These are phyloP conservation scores for Daucus carota DNA, from an alignment of 129 eudicot species.

Conservation along the genomic window DH1_v3.0 NC_030384.2:46384001-46384500, in stretches of 20 bases:
- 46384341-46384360: constrained; percentile 37
- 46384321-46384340: constrained; percentile 39
- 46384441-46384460: constrained; percentile 97
- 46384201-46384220: constrained; percentile 62
- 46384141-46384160: constrained; percentile 17
- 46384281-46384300: constrained; percentile 54
- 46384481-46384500: constrained; percentile 69
- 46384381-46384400: constrained; percentile 66
- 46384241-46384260: constrained; percentile 51
- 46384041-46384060: not conserved
- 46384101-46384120: constrained; percentile 37
- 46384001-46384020: not conserved
- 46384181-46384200: constrained; percentile 51
- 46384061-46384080: not conserved
- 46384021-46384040: not conserved
- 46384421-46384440: constrained; percentile 44
- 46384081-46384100: not conserved
- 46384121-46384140: constrained; percentile 23
- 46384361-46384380: constrained; percentile 49
- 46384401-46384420: constrained; percentile 67
- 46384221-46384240: constrained; percentile 59
- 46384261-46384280: constrained; percentile 39
- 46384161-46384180: constrained; percentile 11
- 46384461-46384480: constrained; percentile 74
- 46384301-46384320: constrained; percentile 47